These are phyloP conservation scores for Nemania abortiva DNA, from an alignment of 2,329 filamentous ascomycete species.

Conservation along the genomic window DNA sequence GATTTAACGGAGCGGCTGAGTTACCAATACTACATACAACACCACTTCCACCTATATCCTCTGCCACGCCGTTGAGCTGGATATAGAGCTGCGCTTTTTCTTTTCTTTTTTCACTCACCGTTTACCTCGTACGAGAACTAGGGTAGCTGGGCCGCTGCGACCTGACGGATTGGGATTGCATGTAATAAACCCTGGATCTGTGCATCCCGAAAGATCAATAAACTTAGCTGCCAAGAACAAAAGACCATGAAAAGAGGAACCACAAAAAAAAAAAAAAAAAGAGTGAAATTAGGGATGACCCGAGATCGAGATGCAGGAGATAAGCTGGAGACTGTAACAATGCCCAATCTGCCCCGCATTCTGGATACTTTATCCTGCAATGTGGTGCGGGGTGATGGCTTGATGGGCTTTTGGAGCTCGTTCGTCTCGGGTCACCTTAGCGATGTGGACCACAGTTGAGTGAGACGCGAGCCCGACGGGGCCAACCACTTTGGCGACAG, in stretches of 20 bases:
- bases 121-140: slow-evolving; percentile 16
- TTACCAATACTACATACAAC: slow-evolving; percentile 18
- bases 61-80: slow-evolving; percentile 24
- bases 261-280: no score
- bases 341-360: slow-evolving; percentile 33
- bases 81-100: not conserved
- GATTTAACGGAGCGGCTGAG: slow-evolving; percentile 13
- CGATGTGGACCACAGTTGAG: slow-evolving; percentile 15
- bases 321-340: slow-evolving; percentile 24
- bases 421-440: slow-evolving; percentile 7
- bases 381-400: slow-evolving; percentile 14
- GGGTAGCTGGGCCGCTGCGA: slow-evolving; percentile 8
- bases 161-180: slow-evolving; percentile 15
- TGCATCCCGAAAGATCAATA: slow-evolving; percentile 15
- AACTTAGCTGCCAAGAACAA: slow-evolving; percentile 6
- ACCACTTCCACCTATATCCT: not conserved
- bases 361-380: slow-evolving; percentile 10
- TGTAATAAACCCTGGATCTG: not conserved
- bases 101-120: slow-evolving; percentile 32
- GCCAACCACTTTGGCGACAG: not conserved
- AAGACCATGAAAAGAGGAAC: not conserved
- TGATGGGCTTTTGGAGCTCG: slow-evolving; percentile 12
- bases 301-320: slow-evolving; percentile 23
- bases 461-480: slow-evolving; percentile 25
- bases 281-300: no score